phyloP scores from a whole-genome alignment of 306 rosid species.

The Ormosia emarginata region DNA sequence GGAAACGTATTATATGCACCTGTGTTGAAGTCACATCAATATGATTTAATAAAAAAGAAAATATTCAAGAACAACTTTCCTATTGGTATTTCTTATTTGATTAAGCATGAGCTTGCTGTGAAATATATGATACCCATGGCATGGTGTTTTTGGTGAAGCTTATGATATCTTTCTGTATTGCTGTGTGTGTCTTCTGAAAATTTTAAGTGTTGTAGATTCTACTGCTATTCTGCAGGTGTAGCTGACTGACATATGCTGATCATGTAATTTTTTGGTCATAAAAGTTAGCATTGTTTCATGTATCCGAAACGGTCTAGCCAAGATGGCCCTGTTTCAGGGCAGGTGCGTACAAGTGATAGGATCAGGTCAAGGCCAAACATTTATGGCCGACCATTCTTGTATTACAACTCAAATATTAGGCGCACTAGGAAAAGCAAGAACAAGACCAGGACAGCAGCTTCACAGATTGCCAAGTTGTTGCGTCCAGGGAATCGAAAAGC shows the following conservation, averaged over 20 bases:
- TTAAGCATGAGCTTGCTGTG: conserved; percentile 2
- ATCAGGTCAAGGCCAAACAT: conserved; percentile 51
- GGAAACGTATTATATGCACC: background rate
- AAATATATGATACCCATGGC: background rate
- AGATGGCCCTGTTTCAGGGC: conserved; percentile 55
- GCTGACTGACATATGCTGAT: conserved; percentile 7
- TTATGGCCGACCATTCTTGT: conserved; percentile 51
- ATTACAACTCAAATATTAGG: conserved; percentile 37
- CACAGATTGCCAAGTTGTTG: conserved; percentile 71
- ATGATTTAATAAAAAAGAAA: background rate
- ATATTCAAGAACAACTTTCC: background rate
- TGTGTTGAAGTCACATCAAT: background rate
- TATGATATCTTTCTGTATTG: background rate
- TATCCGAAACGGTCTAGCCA: conserved; percentile 64
- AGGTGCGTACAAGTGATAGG: conserved; percentile 78
- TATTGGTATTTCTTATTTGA: background rate
- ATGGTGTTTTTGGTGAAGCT: background rate
- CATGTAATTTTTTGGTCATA: conserved; percentile 12
- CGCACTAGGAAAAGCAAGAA: conserved; percentile 51
- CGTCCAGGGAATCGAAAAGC: conserved; percentile 39
- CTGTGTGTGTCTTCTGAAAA: background rate
- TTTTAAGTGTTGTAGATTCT: conserved; percentile 1
- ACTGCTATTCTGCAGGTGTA: conserved; percentile 34
- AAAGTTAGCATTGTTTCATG: conserved; percentile 44
- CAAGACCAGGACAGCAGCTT: conserved; percentile 76